Conservation (phyloP, 768 basidiomycete genomes). For the Tubosaeta sp. region DNA sequence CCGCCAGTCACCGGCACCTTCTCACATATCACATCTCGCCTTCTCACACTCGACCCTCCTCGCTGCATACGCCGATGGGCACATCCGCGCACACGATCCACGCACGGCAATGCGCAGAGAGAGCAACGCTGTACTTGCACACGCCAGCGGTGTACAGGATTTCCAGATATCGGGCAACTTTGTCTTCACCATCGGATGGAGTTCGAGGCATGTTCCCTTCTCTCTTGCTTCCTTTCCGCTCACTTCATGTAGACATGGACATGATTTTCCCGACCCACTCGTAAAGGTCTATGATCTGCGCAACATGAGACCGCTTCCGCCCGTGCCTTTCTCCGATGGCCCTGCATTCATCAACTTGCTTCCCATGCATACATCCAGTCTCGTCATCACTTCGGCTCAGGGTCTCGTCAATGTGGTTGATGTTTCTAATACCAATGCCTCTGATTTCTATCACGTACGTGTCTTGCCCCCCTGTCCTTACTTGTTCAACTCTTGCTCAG, state of each 20-base stretch:
- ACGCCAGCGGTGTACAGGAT: slow-evolving; percentile 77
- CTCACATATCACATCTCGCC: slow-evolving; percentile 60
- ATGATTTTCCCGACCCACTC: slow-evolving; percentile 84
- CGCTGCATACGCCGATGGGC: slow-evolving; percentile 72
- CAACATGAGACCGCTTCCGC: slow-evolving; percentile 75
- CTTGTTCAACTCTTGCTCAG: slow-evolving; percentile 23
- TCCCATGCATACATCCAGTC: slow-evolving; percentile 68
- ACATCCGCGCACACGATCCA: slow-evolving; percentile 64
- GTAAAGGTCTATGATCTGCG: slow-evolving; percentile 93
- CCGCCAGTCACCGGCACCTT: slow-evolving; percentile 53
- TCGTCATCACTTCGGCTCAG: slow-evolving; percentile 73
- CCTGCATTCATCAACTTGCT: slow-evolving; percentile 83
- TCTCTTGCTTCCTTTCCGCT: background rate
- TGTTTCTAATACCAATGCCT: slow-evolving; percentile 59
- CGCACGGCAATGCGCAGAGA: slow-evolving; percentile 54
- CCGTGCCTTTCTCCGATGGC: slow-evolving; percentile 81
- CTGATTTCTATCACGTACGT: slow-evolving; percentile 77
- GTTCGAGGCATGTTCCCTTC: slow-evolving; percentile 56
- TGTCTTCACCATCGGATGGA: slow-evolving; percentile 83
- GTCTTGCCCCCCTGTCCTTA: background rate
- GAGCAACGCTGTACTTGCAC: slow-evolving; percentile 56
- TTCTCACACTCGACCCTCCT: slow-evolving; percentile 61
- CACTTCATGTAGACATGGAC: slow-evolving; percentile 60
- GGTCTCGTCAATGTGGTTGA: slow-evolving; percentile 87
- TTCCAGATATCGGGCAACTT: slow-evolving; percentile 76